These are phyloP conservation scores for Sarocladium oryzae DNA, from an alignment of 2,329 filamentous ascomycete species.

Conservation along the genomic window DNA sequence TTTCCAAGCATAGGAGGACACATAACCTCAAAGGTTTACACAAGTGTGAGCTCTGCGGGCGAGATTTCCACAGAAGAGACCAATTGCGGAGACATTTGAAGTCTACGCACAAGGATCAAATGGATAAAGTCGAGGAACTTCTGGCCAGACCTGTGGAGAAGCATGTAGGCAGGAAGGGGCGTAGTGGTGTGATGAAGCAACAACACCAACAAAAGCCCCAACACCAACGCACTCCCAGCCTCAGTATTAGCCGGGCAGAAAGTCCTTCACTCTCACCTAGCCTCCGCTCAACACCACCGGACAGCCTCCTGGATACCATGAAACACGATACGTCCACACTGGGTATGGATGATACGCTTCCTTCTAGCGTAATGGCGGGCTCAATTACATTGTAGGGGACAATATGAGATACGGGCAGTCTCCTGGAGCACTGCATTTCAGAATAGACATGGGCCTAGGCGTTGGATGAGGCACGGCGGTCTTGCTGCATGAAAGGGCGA, in stretches of 20 bases:
- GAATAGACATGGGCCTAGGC: neutral
- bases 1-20: constrained; percentile 59
- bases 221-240: neutral
- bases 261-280: constrained; percentile 3
- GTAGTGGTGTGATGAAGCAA: constrained; percentile 2
- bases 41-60: constrained; percentile 46
- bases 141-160: constrained; percentile 6
- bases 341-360: neutral
- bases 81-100: constrained; percentile 50
- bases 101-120: constrained; percentile 26
- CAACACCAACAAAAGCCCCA: neutral
- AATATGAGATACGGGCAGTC: constrained; percentile 5
- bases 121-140: constrained; percentile 5
- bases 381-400: neutral
- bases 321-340: neutral
- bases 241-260: constrained; percentile 5
- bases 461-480: neutral
- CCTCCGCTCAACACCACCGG: constrained; percentile 4
- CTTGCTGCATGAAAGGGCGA: neutral
- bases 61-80: constrained; percentile 53
- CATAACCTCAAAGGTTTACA: constrained; percentile 48
- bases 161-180: neutral
- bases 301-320: constrained; percentile 2
- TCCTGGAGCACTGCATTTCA: constrained; percentile 18
- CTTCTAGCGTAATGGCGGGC: constrained; percentile 3